phyloP scores from a whole-genome alignment of 768 basidiomycete genomes.

The Amanita brunnescens region DNA sequence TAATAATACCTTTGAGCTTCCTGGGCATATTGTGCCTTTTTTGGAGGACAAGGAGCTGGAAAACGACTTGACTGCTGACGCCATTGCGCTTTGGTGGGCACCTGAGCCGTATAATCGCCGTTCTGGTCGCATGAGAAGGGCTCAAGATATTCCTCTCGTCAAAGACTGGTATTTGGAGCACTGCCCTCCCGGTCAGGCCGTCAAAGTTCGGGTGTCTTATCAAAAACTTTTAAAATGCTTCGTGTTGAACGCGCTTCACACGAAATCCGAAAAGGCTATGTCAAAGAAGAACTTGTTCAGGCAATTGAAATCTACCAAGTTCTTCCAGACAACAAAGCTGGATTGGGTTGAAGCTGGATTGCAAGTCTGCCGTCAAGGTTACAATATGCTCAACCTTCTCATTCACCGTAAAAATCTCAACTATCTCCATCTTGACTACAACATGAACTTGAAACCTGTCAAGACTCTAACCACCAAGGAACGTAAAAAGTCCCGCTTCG shows the following conservation, averaged over 20 bases:
- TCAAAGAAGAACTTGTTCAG: constrained; percentile 96
- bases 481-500: constrained; percentile 98
- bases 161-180: constrained; percentile 99
- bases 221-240: constrained; percentile 96
- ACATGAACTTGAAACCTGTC: constrained; percentile 97
- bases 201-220: constrained; percentile 98
- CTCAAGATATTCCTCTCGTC: constrained; percentile 91
- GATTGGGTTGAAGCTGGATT: constrained; percentile 99
- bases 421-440: constrained; percentile 94
- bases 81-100: constrained; percentile 97
- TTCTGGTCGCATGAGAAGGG: constrained; percentile 86
- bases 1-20: constrained; percentile 82
- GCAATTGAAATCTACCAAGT: constrained; percentile 96
- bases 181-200: constrained; percentile 91
- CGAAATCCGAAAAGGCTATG: constrained; percentile 90
- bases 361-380: constrained; percentile 97
- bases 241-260: constrained; percentile 90
- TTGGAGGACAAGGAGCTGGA: constrained; percentile 70
- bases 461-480: constrained; percentile 98
- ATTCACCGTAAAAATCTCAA: constrained; percentile 98
- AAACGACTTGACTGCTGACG: constrained; percentile 90
- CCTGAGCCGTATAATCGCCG: constrained; percentile 93
- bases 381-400: constrained; percentile 98
- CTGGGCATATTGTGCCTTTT: constrained; percentile 72
- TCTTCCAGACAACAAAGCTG: constrained; percentile 96